Evolutionary conservation across 345 rosid genomes (phyloP), one percentile per base, ranked within the genome.

Genomic region (Isatis tinctoria): DNA sequence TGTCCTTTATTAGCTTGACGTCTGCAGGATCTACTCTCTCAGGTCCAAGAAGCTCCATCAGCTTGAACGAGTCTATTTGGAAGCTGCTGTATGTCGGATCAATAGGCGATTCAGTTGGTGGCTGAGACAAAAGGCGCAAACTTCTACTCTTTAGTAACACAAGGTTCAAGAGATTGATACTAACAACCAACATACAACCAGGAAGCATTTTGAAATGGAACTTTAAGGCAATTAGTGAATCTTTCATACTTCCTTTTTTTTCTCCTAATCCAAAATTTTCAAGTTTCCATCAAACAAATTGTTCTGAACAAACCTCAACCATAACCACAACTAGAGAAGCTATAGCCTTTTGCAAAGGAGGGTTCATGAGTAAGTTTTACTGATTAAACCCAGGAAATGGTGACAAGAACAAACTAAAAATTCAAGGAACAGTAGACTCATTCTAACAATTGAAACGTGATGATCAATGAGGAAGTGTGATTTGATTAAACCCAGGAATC

Each of bases 11-110:
- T 54, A 81, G 78, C 84, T 94, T 89, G 18, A 87, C 97, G 83
- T 91, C 96, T 0, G 85, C 67, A 51, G 96, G 91, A 49, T 94
- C 96, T 11, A 94, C 97, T 78, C 85, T 91, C 78, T 94, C 98
- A 1, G 97, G 96, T 75, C 96, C 98, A 74, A 94, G 96, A 81
- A 94, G 95, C 84, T 94, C 98, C 93, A 94, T 78, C 47, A 91
- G 79, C 75, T 89, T 94, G 81, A 89, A 88, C 4, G 98, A 91
- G 80, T 94, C 98, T 59, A 88, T 88, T 78, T 91, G 96, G 82
- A 94, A 90, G 73, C 83, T 86, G 65, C 68, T 86, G 80, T 86
- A 87, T 53, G 82, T 81, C 18, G 90, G 80, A 76, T 90, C 97
- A 83, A 88, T 62, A 11, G 91, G 84, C 36, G 91, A 78, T 79